These are phyloP conservation scores for Puccinellia tenuiflora DNA, from an alignment of 176 grass and related monocot genomes.

Conservation along the genomic window DNA sequence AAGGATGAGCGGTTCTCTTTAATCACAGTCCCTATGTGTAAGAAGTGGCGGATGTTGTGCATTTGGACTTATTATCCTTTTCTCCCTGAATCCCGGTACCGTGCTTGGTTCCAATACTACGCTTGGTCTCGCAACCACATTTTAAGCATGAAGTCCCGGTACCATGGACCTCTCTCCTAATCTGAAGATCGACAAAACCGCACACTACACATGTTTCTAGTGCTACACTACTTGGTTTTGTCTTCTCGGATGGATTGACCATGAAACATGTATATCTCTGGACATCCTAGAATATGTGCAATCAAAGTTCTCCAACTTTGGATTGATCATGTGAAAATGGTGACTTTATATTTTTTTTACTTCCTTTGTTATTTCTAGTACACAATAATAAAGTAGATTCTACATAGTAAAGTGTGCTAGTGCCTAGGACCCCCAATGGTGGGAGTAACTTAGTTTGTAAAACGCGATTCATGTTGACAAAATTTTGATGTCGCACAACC, in stretches of 20 bases:
- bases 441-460: no score
- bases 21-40: not conserved
- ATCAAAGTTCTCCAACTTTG: not conserved
- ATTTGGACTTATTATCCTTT: not conserved
- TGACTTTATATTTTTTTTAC: no score
- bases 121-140: not conserved
- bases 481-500: no score
- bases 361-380: no score
- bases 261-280: no score
- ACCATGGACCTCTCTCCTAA: not conserved
- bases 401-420: no score
- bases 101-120: not conserved
- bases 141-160: not conserved
- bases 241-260: not conserved
- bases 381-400: no score
- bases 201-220: not conserved
- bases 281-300: not conserved
- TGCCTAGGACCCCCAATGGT: no score
- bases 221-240: not conserved
- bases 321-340: no score
- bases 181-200: not conserved
- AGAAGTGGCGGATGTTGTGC: not conserved
- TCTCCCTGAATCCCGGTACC: not conserved
- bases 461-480: no score
- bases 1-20: not conserved